Conservation (phyloP, 352 stramenopile species). For the Globisporangium heterothallicum region DNA sequence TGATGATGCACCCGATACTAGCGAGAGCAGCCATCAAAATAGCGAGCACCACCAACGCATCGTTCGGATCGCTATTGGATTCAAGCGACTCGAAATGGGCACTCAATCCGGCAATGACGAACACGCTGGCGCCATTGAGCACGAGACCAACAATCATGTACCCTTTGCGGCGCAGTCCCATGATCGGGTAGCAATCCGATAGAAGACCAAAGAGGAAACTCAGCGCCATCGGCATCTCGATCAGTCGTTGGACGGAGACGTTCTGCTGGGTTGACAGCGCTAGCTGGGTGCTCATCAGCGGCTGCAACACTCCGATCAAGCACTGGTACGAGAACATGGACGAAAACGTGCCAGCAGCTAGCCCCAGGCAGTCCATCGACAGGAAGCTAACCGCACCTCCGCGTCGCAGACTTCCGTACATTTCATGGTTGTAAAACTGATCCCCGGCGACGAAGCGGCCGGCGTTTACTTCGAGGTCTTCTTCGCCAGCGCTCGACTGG, state of each 20-base stretch:
- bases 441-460: conserved; percentile 50
- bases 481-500: neutral
- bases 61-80: conserved; percentile 8
- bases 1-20: conserved; percentile 63
- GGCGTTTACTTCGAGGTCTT: conserved; percentile 15
- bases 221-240: conserved; percentile 79
- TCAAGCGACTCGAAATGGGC: conserved; percentile 23
- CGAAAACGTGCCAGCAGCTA: conserved; percentile 54
- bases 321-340: conserved; percentile 55
- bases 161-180: conserved; percentile 80
- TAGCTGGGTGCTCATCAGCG: conserved; percentile 44
- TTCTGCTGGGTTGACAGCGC: conserved; percentile 29
- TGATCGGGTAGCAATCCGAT: conserved; percentile 85
- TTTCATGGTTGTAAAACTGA: conserved; percentile 12
- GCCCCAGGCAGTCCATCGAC: conserved; percentile 49
- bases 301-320: conserved; percentile 34
- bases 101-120: conserved; percentile 41
- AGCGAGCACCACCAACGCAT: conserved; percentile 26
- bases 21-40: conserved; percentile 36
- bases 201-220: conserved; percentile 85
- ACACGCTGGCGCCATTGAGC: conserved; percentile 43
- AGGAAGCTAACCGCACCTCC: conserved; percentile 43
- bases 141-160: conserved; percentile 86
- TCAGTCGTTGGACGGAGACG: conserved; percentile 37
- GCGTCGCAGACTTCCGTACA: conserved; percentile 49